Conservation (phyloP, 139 green algal genomes). For the Parachlorella kessleri region DNA sequence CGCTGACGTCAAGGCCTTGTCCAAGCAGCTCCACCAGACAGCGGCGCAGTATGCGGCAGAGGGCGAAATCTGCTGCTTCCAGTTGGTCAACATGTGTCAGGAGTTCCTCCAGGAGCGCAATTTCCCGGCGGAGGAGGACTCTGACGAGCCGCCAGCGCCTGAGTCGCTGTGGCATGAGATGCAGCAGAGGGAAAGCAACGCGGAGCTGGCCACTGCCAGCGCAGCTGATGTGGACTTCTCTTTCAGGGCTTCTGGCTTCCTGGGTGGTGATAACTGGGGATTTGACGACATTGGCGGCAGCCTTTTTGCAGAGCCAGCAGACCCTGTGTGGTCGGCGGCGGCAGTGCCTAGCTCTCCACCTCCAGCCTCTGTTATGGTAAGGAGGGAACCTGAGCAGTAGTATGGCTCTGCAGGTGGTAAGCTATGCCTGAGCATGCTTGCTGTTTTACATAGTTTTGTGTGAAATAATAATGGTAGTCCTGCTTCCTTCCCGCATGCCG, state of each 20-base stretch:
- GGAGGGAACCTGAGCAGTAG: too few relatives aligned
- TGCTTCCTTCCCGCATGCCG: too few relatives aligned
- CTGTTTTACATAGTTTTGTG: too few relatives aligned
- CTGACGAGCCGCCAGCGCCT: neutral
- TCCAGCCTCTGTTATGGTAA: too few relatives aligned
- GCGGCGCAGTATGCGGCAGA: conserved; percentile 36
- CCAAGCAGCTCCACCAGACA: conserved; percentile 45
- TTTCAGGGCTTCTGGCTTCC: neutral
- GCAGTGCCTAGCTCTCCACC: too few relatives aligned
- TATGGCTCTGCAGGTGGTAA: too few relatives aligned
- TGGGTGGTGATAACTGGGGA: conserved; percentile 1
- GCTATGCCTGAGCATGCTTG: too few relatives aligned
- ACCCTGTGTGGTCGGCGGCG: too few relatives aligned
- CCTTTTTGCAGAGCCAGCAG: conserved; percentile 45
- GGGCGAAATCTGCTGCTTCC: conserved; percentile 67
- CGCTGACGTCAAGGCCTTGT: conserved; percentile 21
- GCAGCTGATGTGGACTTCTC: neutral
- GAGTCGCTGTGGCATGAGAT: conserved; percentile 68
- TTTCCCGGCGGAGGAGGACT: conserved; percentile 14
- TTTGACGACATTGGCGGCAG: conserved; percentile 37
- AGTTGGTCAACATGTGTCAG: conserved; percentile 57
- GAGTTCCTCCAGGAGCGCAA: conserved; percentile 65
- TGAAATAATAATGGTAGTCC: too few relatives aligned
- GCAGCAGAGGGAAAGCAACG: conserved; percentile 37
- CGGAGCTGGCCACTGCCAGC: neutral